phyloP scores from a whole-genome alignment of 768 basidiomycete genomes.

The Collybiopsis confluens region DNA sequence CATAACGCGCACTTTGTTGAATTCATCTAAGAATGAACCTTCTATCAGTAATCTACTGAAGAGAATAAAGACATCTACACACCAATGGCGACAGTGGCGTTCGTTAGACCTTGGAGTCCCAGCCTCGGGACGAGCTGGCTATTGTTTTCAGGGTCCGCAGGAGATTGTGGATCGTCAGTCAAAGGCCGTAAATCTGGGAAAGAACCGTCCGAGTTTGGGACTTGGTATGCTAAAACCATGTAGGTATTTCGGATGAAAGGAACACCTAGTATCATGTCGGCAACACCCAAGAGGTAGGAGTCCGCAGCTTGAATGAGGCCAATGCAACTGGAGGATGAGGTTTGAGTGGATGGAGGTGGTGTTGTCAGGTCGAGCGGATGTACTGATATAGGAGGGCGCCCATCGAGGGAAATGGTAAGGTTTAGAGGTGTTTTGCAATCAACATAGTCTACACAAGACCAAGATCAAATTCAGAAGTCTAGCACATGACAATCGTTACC shows the following conservation, averaged over 20 bases:
- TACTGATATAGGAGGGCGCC: constrained; percentile 50
- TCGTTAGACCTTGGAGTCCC: constrained; percentile 61
- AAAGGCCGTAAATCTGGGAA: constrained; percentile 30
- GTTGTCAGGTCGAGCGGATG: constrained; percentile 75
- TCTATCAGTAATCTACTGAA: background rate
- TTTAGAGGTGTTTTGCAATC: constrained; percentile 71
- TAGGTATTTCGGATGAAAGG: constrained; percentile 77
- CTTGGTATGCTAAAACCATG: constrained; percentile 67
- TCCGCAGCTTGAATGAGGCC: constrained; percentile 66
- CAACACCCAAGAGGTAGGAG: constrained; percentile 37
- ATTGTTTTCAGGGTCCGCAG: constrained; percentile 8
- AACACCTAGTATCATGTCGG: constrained; percentile 76
- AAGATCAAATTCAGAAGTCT: constrained; percentile 5
- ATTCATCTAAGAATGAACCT: constrained; percentile 42
- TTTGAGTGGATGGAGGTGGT: constrained; percentile 37
- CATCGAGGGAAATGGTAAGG: constrained; percentile 62
- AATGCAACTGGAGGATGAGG: constrained; percentile 43
- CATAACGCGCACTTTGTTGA: constrained; percentile 63
- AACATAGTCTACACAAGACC: constrained; percentile 54
- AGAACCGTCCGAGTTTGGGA: constrained; percentile 38
- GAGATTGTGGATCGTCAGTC: constrained; percentile 10
- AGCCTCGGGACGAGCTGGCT: constrained; percentile 38
- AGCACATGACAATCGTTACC: constrained; percentile 19
- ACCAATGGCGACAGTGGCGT: constrained; percentile 50
- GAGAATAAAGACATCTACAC: background rate